Percentiles rank a stretch among this genome's conserved stretches.
Evolutionary conservation across 1,284 basidiomycete genomes (phyloP).

Genomic region (Naganishia sp.): DNA sequence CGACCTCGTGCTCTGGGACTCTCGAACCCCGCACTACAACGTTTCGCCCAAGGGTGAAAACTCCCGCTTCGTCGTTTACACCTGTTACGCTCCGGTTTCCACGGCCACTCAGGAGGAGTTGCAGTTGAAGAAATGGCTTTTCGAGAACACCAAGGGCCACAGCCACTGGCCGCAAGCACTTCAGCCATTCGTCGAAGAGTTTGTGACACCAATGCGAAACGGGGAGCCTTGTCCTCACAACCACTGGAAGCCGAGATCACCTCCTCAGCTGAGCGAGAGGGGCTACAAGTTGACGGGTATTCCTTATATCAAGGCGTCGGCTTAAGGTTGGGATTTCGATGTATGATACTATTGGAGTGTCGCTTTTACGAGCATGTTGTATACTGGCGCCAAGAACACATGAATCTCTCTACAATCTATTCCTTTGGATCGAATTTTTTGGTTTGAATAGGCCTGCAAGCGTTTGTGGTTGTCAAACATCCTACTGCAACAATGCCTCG

Average conservation of each 20-base stretch:
- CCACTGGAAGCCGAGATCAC: conserved; percentile 16
- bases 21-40: conserved; percentile 29
- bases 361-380: background rate
- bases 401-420: too few species aligned
- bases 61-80: conserved; percentile 25
- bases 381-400: too few species aligned
- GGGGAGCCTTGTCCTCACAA: conserved; percentile 22
- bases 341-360: background rate
- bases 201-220: conserved; percentile 21
- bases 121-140: conserved; percentile 20
- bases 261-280: conserved; percentile 26
- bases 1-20: conserved; percentile 8
- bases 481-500: too few species aligned
- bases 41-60: conserved; percentile 27
- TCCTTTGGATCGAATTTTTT: too few species aligned
- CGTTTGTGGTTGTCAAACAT: too few species aligned
- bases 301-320: conserved; percentile 27
- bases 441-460: too few species aligned
- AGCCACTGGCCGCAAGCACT: conserved; percentile 29
- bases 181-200: conserved; percentile 26
- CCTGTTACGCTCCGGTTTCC: conserved; percentile 23
- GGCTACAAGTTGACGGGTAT: conserved; percentile 32
- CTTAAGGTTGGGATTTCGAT: background rate
- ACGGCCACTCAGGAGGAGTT: conserved; percentile 24
- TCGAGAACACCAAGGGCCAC: conserved; percentile 23